Percentiles rank a stretch among this genome's conserved stretches.
phyloP scores from a whole-genome alignment of 371 early-diverging fungal genomes.

The Mortierella sp. region DNA sequence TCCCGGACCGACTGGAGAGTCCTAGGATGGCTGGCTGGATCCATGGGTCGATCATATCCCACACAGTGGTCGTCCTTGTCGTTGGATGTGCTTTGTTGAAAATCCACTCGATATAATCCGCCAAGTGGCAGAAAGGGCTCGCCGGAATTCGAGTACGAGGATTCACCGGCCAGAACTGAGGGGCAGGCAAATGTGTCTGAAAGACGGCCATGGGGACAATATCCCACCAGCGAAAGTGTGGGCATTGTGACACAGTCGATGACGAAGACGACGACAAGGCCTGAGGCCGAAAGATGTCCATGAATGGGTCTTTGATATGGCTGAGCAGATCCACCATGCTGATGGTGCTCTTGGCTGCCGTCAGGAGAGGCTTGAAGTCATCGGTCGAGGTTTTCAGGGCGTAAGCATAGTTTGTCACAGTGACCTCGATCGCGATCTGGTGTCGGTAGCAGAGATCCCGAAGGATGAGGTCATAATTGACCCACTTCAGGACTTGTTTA shows the following conservation, averaged over 20 bases:
- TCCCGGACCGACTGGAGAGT: constrained; percentile 26
- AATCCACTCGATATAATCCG: constrained; percentile 44
- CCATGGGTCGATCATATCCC: constrained; percentile 31
- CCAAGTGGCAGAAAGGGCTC: constrained; percentile 17
- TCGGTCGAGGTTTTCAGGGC: neutral
- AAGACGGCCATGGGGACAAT: constrained; percentile 7
- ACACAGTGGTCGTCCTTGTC: constrained; percentile 1
- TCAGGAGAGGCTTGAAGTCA: neutral
- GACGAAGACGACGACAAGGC: neutral
- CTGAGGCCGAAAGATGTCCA: neutral
- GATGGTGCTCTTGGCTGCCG: neutral
- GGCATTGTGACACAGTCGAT: neutral
- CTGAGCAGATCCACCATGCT: neutral
- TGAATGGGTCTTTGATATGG: neutral
- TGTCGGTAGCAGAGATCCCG: neutral
- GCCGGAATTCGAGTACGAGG: constrained; percentile 31
- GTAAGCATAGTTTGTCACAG: neutral
- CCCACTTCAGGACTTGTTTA: neutral
- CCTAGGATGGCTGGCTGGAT: constrained; percentile 25
- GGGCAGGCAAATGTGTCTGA: constrained; percentile 11
- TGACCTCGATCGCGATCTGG: neutral
- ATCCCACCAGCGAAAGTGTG: constrained; percentile 23
- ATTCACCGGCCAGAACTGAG: constrained; percentile 40
- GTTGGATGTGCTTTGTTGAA: constrained; percentile 24
- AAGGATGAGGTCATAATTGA: neutral